Evolutionary conservation across 345 rosid genomes (phyloP), one percentile per base, ranked within the genome.

Genomic region (Arabidopsis arenosa): DNA sequence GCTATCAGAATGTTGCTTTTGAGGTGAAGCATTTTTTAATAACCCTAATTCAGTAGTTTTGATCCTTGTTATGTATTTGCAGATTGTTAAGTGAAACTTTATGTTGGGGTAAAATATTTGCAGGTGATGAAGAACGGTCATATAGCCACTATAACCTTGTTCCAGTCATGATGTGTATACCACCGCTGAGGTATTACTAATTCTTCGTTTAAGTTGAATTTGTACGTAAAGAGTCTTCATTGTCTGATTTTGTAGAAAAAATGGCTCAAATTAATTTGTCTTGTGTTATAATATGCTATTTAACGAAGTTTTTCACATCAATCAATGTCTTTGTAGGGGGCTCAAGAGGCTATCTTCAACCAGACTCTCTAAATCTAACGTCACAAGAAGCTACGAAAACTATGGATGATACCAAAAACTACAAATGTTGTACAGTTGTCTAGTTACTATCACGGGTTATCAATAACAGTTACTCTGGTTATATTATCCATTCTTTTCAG

Each of bases 81-180:
- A 49, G 21, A n/a, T 33, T 66, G 12, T 45, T 43, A 48, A 26
- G 13, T 5, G 51, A 30, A 45, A 66, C 17, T 44, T 55, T 0
- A 72, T 9, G 5, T 48, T 72, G 71, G 54, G 18, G 55, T 41
- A 35, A 45, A 45, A 57, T 70, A 56, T 63, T 59, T 78, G 74
- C 90, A 94, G 98, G 98, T 95, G 79, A 95, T 95, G 99, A 95
- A 92, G 85, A 95, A 92, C 70, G 91, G 89, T 37, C 86, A 88
- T 75, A 90, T 92, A 79, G 94, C 99, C 48, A 95, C 96, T 1
- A 84, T 92, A 44, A 95, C 98, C 14, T 85, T 95, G 75, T 92
- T 95, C 83, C 93, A 88, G 81, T 86, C 94, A 32, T 90, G 86
- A 92, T 76, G 64, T 63, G 63, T 63, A 28, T 28, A 23, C 32